Conservation (phyloP, 2,329 filamentous ascomycete genomes). For the Lachnellula hyalina region DNA sequence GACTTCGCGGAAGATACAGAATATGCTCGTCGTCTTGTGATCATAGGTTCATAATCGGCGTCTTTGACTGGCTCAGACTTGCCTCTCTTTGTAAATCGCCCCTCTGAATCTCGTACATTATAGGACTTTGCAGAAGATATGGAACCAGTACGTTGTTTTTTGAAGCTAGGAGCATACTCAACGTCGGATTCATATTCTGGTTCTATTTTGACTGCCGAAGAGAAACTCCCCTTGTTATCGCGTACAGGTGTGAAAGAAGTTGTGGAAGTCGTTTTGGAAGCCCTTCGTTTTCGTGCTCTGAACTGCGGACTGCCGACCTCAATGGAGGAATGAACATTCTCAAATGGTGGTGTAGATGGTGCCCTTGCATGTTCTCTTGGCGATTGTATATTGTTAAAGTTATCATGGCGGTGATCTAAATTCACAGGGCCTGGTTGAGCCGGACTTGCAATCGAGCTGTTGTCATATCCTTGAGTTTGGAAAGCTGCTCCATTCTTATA, state of each 20-base stretch:
- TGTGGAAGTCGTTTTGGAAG: not conserved
- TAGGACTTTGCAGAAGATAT: no score
- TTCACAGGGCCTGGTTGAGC: constrained; percentile 13
- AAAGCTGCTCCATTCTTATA: no score
- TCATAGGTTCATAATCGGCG: not conserved
- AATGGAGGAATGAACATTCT: no score
- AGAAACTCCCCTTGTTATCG: constrained; percentile 1
- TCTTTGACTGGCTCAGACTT: not conserved
- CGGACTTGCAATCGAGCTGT: constrained; percentile 12
- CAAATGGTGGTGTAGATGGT: not conserved
- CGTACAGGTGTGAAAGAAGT: not conserved
- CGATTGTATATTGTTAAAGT: constrained; percentile 10
- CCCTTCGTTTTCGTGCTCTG: not conserved
- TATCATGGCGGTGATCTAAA: constrained; percentile 13
- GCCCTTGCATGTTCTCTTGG: not conserved
- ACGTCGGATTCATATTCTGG: no score
- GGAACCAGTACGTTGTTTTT: no score
- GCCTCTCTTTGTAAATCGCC: no score
- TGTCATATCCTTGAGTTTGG: constrained; percentile 1
- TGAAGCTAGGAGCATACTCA: no score
- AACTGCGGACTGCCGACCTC: not conserved
- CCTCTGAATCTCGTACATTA: no score
- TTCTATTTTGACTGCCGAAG: not conserved
- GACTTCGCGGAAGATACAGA: not conserved
- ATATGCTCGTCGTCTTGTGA: not conserved